Percentiles rank a stretch among this genome's conserved stretches.
Evolutionary conservation across 2,329 filamentous ascomycete genomes (phyloP).

Genomic region (Chalara sp.): DNA sequence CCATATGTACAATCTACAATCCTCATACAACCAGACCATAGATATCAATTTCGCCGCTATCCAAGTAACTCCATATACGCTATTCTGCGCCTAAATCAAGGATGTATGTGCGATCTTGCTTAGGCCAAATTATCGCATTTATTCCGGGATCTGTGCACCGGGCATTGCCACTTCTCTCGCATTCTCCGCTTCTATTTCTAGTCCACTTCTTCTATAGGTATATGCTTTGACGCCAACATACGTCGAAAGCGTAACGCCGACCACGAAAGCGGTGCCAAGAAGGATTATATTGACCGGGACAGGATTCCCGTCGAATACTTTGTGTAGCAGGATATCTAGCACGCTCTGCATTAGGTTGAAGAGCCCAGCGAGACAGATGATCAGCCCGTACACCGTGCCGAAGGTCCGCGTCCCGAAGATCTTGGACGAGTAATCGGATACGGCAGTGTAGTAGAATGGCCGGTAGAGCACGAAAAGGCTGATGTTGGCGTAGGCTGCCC

Average conservation of each 20-base stretch:
- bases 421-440: conserved; percentile 84
- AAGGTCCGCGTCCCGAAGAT: conserved; percentile 91
- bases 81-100: not conserved
- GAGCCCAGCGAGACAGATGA: conserved; percentile 79
- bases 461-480: conserved; percentile 77
- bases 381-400: conserved; percentile 86
- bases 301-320: conserved; percentile 64
- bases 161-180: conserved; percentile 30
- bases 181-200: conserved; percentile 37
- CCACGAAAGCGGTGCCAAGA: conserved; percentile 49
- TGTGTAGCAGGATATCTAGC: conserved; percentile 72
- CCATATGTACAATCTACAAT: too few relatives aligned
- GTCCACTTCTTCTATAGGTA: conserved; percentile 32
- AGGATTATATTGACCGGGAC: conserved; percentile 70
- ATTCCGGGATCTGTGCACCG: conserved; percentile 18
- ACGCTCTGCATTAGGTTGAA: conserved; percentile 75
- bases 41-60: conserved; percentile 8
- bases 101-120: not conserved
- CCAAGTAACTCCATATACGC: not conserved
- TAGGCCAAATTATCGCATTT: conserved; percentile 10
- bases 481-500: conserved; percentile 71
- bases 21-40: too few relatives aligned
- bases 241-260: conserved; percentile 59
- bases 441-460: conserved; percentile 85
- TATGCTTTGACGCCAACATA: conserved; percentile 46